Evolutionary conservation across 768 basidiomycete genomes (phyloP), one percentile per base, ranked within the genome.

Genomic region (Mrakia blollopis): DNA sequence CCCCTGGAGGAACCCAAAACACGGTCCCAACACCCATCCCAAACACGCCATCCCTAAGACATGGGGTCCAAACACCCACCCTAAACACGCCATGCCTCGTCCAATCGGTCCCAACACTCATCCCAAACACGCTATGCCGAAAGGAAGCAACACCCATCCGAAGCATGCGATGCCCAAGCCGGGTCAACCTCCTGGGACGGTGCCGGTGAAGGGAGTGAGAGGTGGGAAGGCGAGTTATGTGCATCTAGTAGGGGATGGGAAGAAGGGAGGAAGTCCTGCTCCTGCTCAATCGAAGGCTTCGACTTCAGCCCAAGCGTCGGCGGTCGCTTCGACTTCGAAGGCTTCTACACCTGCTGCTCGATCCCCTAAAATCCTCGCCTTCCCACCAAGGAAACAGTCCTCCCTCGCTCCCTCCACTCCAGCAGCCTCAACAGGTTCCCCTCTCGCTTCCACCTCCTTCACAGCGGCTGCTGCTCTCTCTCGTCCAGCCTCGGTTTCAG

Each of bases 51-150:
- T 39, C 65, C 35, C 32, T 10, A 68, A 68, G 10, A 39, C 35
- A 23, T 68, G 65, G 65, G 65, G 65, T 39, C 65, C 65, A 37
- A 68, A 68, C 65, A 68, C 65, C 21, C 65, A 68, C 25, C 65
- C 65, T 14, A 68, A 68, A 37, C 35, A 68, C 23, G 65, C 65
- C 18, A 68, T 68, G 65, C 65, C 65, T 39, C 65, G 35, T 68
- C 65, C 65, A 13, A 25, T 35, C 25, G 65, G 65, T 39, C 65
- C 65, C 35, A 68, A 68, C 39, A 68, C 65, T 18, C 65, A 68
- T 41, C 65, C 65, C 1, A 68, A 68, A 39, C 25, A 39, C 35
- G 65, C 65, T 6, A 41, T 68, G 35, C 65, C 35, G 25, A 68
- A 68, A 37, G 57, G 57, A 57, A n/a, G 25, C 57, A 57, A 57